Conservation (phyloP, 164 flowering plant species). For the Stephania japonica region DNA sequence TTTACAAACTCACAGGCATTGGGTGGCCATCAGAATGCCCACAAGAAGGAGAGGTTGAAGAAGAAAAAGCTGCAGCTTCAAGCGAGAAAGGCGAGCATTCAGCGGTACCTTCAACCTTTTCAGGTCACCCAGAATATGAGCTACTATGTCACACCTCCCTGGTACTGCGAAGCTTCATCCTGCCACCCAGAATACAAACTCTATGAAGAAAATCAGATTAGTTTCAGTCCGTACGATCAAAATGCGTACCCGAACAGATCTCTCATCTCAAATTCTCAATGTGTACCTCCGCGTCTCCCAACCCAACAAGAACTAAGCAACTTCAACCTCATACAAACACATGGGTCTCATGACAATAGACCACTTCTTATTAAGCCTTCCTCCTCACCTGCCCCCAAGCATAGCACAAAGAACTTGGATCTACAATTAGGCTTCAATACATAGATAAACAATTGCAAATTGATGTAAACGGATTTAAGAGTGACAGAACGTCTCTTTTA, state of each 20-base stretch:
- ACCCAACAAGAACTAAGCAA: conserved; percentile 24
- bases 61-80: conserved; percentile 77
- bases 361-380: conserved; percentile 24
- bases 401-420: conserved; percentile 37
- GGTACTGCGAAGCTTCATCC: conserved; percentile 38
- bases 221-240: conserved; percentile 40
- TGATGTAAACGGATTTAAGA: neutral
- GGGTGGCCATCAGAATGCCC: conserved; percentile 99
- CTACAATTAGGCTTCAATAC: conserved; percentile 42
- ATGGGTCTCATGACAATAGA: conserved; percentile 20
- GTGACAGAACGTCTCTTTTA: neutral
- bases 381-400: conserved; percentile 26
- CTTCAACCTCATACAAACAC: conserved; percentile 28
- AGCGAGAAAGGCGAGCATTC: conserved; percentile 63
- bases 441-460: conserved; percentile 17
- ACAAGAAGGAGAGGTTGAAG: conserved; percentile 88
- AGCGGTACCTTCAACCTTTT: conserved; percentile 53
- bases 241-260: conserved; percentile 16
- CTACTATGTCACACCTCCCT: conserved; percentile 23
- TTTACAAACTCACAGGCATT: conserved; percentile 88
- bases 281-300: conserved; percentile 18
- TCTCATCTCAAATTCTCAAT: conserved; percentile 19
- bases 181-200: conserved; percentile 29
- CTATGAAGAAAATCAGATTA: conserved; percentile 50
- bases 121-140: conserved; percentile 22